These are phyloP conservation scores for Epichloe elymi DNA, from an alignment of 2,329 filamentous ascomycete genomes.

Conservation along the genomic window DNA sequence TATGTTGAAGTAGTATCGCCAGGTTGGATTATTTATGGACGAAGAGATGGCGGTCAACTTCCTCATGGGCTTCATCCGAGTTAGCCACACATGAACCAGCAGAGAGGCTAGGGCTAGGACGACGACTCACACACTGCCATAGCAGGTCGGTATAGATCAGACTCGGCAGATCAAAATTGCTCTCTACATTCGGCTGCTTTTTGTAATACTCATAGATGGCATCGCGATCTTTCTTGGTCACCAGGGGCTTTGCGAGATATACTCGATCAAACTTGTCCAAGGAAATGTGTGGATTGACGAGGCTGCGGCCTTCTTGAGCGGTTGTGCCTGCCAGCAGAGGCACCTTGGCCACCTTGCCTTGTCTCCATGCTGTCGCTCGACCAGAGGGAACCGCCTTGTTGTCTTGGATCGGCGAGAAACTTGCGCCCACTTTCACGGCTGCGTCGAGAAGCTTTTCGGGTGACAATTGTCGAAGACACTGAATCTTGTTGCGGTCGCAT, in stretches of 20 bases:
- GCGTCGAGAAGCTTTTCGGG: constrained; percentile 8
- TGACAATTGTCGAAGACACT: constrained; percentile 11
- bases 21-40: constrained; percentile 9
- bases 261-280: constrained; percentile 10
- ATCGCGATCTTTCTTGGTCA: constrained; percentile 4
- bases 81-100: neutral
- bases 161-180: constrained; percentile 14
- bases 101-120: neutral
- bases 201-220: constrained; percentile 10
- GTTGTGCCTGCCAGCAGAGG: constrained; percentile 14
- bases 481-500: constrained; percentile 8
- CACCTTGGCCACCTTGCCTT: constrained; percentile 8
- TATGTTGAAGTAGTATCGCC: constrained; percentile 16
- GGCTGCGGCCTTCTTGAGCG: constrained; percentile 12
- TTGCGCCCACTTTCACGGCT: constrained; percentile 1
- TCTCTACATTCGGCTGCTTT: constrained; percentile 3
- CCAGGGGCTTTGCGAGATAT: constrained; percentile 8
- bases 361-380: constrained; percentile 11
- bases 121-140: constrained; percentile 14
- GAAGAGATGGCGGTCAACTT: constrained; percentile 12
- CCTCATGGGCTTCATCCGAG: constrained; percentile 11
- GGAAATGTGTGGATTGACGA: constrained; percentile 13
- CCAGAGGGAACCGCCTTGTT: constrained; percentile 8
- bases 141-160: constrained; percentile 16
- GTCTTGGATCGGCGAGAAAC: constrained; percentile 10